Base-by-base conservation (phyloP, 495 filamentous ascomycete species). In the Talaromyces stipitatus region DNA sequence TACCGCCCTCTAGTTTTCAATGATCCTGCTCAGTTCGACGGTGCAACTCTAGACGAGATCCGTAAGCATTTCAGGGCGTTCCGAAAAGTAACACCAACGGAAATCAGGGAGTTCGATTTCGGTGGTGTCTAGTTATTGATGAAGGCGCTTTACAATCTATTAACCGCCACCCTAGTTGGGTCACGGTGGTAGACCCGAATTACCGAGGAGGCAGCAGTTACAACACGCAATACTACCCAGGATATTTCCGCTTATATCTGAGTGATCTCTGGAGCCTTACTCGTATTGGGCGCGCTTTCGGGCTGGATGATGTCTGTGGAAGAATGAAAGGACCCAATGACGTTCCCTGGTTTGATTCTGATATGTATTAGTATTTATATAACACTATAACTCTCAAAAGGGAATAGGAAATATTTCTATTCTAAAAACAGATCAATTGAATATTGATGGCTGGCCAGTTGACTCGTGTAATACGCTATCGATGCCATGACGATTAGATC, bases 21-120 rank as follows among this genome's bases (percentile, higher is more conserved):
- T 38, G 55, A 63, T 55, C 32, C 61, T 52, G 30, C 56, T 46
- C 58, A 53, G 30, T 60, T 60, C 51, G 45, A 63, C 14, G 55
- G 58, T 28, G 54, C 51, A 60, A 58, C 61, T 36, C 55, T 58
- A 11, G 50, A 60, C 26, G 26, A 60, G 54, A 23, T 63, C 58
- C 58, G 61, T 46, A 23, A 51, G 36, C 61, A 58, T 50, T 63
- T 58, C 38, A 36, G 50, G 30, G 55, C 41, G 16, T 14, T 41
- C 12, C 36, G 16, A 11, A 41, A 11, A 41, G 16, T 18, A 11
- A 41, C 3, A 29, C 28, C 16, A 41, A 41, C 14, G 36, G 36
- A 4, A n/a, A 4, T 14, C 12, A 41, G 11, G 36, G 12, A 41
- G 36, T 41, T 41, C 36, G 36, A 41, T 41, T 14, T 41, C 12